Evolutionary conservation across 768 basidiomycete species (phyloP).

Genomic region (Xerocomus spinulosus): DNA sequence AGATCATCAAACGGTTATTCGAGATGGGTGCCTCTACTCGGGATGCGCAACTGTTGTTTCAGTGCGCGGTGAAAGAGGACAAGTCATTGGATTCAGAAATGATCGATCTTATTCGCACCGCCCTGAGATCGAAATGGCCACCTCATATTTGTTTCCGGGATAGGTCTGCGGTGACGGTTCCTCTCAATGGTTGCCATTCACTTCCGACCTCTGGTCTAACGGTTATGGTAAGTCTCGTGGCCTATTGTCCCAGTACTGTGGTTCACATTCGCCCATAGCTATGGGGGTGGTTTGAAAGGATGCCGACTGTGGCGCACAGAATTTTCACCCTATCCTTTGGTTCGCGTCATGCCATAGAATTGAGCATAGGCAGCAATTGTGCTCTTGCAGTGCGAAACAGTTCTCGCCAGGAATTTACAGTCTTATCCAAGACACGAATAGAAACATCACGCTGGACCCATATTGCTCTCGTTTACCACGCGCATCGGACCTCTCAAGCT

Average conservation of each 20-base stretch:
- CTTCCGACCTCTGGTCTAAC: constrained; percentile 64
- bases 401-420: constrained; percentile 35
- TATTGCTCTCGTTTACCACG: constrained; percentile 60
- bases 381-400: constrained; percentile 46
- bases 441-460: constrained; percentile 68
- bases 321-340: constrained; percentile 37
- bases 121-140: constrained; percentile 74
- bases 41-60: constrained; percentile 63
- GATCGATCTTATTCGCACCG: constrained; percentile 63
- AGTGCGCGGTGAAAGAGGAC: constrained; percentile 46
- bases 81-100: constrained; percentile 57
- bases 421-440: constrained; percentile 46
- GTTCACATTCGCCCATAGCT: constrained; percentile 26
- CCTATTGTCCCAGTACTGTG: background rate
- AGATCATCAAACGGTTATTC: constrained; percentile 60
- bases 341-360: constrained; percentile 33
- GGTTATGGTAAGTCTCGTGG: constrained; percentile 50
- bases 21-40: constrained; percentile 69
- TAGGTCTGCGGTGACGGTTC: constrained; percentile 45
- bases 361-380: constrained; percentile 54
- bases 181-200: constrained; percentile 45
- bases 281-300: constrained; percentile 47
- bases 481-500: constrained; percentile 49
- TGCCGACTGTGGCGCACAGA: constrained; percentile 32
- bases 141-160: constrained; percentile 70